Conservation (phyloP, 2,329 filamentous ascomycete species). For the Fusarium nisikadoi region DNA sequence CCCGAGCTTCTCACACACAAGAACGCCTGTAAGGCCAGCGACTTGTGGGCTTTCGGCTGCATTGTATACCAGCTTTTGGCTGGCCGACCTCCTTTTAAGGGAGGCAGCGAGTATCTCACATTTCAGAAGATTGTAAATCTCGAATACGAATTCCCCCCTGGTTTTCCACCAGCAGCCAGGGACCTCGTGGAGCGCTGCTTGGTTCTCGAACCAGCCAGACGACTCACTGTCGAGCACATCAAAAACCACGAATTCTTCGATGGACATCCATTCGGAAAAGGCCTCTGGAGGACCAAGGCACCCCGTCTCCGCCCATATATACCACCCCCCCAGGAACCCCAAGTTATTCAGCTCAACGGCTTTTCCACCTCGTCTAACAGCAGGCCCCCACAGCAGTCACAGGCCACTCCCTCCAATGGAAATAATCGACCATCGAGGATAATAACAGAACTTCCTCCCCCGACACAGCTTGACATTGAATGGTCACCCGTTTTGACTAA, state of each 20-base stretch:
- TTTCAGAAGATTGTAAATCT: slow-evolving; percentile 98
- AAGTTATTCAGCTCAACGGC: slow-evolving; percentile 78
- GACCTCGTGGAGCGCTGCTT: slow-evolving; percentile 92
- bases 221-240: slow-evolving; percentile 93
- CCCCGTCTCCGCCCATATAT: slow-evolving; percentile 87
- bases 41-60: slow-evolving; percentile 98
- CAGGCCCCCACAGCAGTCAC: slow-evolving; percentile 50
- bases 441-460: slow-evolving; percentile 95
- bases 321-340: slow-evolving; percentile 78
- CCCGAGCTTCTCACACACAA: slow-evolving; percentile 97
- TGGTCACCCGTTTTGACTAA: slow-evolving; percentile 96
- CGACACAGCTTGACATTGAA: slow-evolving; percentile 95
- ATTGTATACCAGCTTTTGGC: slow-evolving; percentile 95
- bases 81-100: slow-evolving; percentile 98
- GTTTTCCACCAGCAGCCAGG: slow-evolving; percentile 85
- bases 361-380: slow-evolving; percentile 49
- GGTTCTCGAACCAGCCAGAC: slow-evolving; percentile 85
- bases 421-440: slow-evolving; percentile 76
- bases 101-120: slow-evolving; percentile 92
- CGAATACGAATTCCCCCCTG: slow-evolving; percentile 91
- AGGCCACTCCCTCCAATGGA: slow-evolving; percentile 55
- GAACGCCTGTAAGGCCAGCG: slow-evolving; percentile 96
- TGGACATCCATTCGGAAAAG: slow-evolving; percentile 83
- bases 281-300: slow-evolving; percentile 88
- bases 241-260: slow-evolving; percentile 97